Conservation (phyloP, 202 grass and related monocot genomes). For the Zizania palustris region DNA sequence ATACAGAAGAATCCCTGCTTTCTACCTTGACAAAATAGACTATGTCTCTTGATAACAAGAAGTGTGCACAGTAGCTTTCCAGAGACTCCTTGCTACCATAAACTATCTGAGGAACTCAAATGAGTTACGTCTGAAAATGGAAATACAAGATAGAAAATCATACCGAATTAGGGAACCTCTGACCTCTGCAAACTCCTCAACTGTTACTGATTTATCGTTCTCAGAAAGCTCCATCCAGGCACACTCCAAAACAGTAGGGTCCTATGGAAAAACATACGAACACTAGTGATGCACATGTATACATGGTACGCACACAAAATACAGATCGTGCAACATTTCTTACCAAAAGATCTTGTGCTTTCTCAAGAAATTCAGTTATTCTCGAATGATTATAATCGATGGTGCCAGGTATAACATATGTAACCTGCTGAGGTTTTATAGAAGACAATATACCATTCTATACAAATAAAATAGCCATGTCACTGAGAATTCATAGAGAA, state of each 20-base stretch:
- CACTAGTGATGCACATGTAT: no score
- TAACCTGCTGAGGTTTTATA: slow-evolving; percentile 92
- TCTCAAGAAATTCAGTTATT: slow-evolving; percentile 81
- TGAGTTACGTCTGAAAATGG: slow-evolving; percentile 16
- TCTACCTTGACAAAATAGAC: slow-evolving; percentile 81
- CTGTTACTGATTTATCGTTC: slow-evolving; percentile 78
- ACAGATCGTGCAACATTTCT: slow-evolving; percentile 26
- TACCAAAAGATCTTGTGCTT: slow-evolving; percentile 78
- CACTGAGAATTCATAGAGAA: slow-evolving; percentile 30
- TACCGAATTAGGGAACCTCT: slow-evolving; percentile 25
- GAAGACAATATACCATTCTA: slow-evolving; percentile 81
- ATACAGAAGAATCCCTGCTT: slow-evolving; percentile 69
- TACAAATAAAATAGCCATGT: slow-evolving; percentile 37
- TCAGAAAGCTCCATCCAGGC: slow-evolving; percentile 92
- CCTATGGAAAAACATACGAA: no score
- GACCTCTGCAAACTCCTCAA: slow-evolving; percentile 89
- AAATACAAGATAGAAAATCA: slow-evolving; percentile 9
- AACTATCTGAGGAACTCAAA: slow-evolving; percentile 70
- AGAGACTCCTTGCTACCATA: slow-evolving; percentile 82
- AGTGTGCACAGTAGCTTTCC: slow-evolving; percentile 91
- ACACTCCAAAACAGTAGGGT: slow-evolving; percentile 53
- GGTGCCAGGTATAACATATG: slow-evolving; percentile 82
- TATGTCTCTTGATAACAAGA: slow-evolving; percentile 88
- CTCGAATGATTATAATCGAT: slow-evolving; percentile 70
- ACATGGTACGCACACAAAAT: no score